phyloP scores from a whole-genome alignment of 768 basidiomycete species.

The Fomitopsis pulvina region DNA sequence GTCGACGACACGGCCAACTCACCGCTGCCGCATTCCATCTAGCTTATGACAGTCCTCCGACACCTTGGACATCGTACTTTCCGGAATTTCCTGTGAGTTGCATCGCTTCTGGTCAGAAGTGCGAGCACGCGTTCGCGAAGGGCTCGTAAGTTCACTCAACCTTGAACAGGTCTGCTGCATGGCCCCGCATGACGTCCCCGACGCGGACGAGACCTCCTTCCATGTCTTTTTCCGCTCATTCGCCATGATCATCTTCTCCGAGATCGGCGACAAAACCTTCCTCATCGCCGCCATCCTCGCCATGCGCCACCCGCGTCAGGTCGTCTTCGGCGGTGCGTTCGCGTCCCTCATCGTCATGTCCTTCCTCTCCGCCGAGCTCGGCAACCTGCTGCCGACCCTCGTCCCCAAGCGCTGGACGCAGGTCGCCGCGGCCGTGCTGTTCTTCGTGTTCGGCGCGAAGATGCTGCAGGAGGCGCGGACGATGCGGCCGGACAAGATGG shows the following conservation, averaged over 20 bases:
- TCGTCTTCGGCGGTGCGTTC: conserved; percentile 88
- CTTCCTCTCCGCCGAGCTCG: conserved; percentile 87
- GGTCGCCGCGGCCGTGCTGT: conserved; percentile 65
- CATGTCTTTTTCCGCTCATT: conserved; percentile 74
- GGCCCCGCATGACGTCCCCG: conserved; percentile 12
- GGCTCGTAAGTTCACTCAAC: too few species aligned
- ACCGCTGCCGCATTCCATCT: too few species aligned
- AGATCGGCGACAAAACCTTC: conserved; percentile 95
- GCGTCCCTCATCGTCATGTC: conserved; percentile 90
- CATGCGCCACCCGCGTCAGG: conserved; percentile 82
- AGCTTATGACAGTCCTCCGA: too few species aligned
- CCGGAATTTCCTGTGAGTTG: too few species aligned
- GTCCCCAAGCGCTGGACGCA: conserved; percentile 59
- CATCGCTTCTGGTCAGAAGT: too few species aligned
- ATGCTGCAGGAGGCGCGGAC: conserved; percentile 81
- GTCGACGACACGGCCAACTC: too few species aligned
- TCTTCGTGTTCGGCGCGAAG: conserved; percentile 84
- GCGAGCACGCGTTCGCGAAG: conserved; percentile 25
- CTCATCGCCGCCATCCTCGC: conserved; percentile 85
- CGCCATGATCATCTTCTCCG: conserved; percentile 86
- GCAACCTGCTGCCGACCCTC: conserved; percentile 80
- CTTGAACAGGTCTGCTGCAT: conserved; percentile 12
- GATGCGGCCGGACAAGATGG: conserved; percentile 80
- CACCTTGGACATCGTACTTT: too few species aligned
- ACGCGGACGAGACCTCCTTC: conserved; percentile 22